Percentiles rank a stretch among this genome's conserved stretches.
Evolutionary conservation across 208 protist genomes (phyloP).

Genomic region (Tetramitus jugosus): DNA sequence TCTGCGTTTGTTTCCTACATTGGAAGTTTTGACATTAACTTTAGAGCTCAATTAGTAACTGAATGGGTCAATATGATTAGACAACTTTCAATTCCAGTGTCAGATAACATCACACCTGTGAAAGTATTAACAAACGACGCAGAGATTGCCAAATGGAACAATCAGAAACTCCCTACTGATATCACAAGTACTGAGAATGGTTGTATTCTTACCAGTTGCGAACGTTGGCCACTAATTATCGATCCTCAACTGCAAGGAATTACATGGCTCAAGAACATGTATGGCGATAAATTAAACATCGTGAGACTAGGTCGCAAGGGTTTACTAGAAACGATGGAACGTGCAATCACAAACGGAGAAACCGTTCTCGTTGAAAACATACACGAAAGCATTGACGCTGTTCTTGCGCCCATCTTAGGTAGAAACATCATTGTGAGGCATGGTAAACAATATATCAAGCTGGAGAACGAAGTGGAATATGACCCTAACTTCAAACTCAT

Average conservation of each 20-base stretch:
- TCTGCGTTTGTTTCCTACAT: constrained; percentile 73
- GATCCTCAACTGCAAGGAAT: constrained; percentile 78
- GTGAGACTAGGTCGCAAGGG: neutral
- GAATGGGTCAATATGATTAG: constrained; percentile 49
- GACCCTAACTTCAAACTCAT: constrained; percentile 59
- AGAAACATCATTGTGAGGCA: constrained; percentile 47
- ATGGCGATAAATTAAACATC: constrained; percentile 22
- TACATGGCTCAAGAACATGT: constrained; percentile 59
- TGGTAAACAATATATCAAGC: constrained; percentile 38
- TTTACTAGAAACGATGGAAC: constrained; percentile 29
- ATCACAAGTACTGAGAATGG: constrained; percentile 73
- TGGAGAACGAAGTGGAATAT: constrained; percentile 52
- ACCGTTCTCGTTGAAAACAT: constrained; percentile 62
- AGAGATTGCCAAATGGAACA: constrained; percentile 61
- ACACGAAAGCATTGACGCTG: constrained; percentile 61
- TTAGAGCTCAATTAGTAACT: constrained; percentile 4
- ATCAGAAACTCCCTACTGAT: constrained; percentile 62
- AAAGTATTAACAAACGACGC: constrained; percentile 45
- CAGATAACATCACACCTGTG: constrained; percentile 43
- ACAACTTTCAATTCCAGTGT: constrained; percentile 43
- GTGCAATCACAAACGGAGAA: constrained; percentile 24
- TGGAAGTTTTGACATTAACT: constrained; percentile 63
- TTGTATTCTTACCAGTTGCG: constrained; percentile 53
- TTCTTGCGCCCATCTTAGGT: constrained; percentile 70
- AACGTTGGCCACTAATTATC: constrained; percentile 78